Conservation (phyloP, 306 rosid genomes). For the Sicyos edulis region DNA sequence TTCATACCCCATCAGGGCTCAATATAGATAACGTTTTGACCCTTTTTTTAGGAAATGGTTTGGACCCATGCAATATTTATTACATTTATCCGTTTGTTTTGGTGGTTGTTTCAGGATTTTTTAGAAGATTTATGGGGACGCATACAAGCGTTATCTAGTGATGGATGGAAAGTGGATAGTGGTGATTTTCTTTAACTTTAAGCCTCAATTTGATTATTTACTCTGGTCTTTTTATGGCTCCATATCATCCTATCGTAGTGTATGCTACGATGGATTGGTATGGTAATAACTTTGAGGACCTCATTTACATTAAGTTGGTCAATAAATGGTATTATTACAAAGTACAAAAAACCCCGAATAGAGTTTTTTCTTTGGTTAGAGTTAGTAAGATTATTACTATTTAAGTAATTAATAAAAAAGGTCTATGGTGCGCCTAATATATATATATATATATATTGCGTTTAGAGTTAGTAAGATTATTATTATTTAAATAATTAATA, state of each 20-base stretch:
- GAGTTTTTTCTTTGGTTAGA: no score
- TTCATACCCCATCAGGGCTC: background rate
- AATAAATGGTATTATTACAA: no score
- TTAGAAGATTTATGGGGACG: slow-evolving; percentile 93
- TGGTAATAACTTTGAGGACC: background rate
- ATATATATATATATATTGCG: no score
- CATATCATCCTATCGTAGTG: background rate
- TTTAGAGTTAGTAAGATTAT: no score
- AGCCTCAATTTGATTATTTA: slow-evolving; percentile 8
- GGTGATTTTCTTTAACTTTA: slow-evolving; percentile 44
- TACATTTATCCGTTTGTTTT: slow-evolving; percentile 1
- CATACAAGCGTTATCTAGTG: slow-evolving; percentile 53
- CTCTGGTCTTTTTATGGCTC: slow-evolving; percentile 9
- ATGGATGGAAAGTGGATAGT: slow-evolving; percentile 95
- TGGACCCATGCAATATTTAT: background rate
- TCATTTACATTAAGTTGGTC: background rate
- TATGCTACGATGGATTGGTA: background rate
- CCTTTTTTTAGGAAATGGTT: background rate
- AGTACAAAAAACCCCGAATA: no score
- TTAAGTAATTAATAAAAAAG: no score
- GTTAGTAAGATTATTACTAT: no score
- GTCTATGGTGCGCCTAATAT: no score
- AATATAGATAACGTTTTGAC: background rate
- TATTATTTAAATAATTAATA: no score
- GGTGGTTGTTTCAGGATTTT: slow-evolving; percentile 55